phyloP scores from a whole-genome alignment of 805 yeast species.

The Jamesozyma lodderae region DNA sequence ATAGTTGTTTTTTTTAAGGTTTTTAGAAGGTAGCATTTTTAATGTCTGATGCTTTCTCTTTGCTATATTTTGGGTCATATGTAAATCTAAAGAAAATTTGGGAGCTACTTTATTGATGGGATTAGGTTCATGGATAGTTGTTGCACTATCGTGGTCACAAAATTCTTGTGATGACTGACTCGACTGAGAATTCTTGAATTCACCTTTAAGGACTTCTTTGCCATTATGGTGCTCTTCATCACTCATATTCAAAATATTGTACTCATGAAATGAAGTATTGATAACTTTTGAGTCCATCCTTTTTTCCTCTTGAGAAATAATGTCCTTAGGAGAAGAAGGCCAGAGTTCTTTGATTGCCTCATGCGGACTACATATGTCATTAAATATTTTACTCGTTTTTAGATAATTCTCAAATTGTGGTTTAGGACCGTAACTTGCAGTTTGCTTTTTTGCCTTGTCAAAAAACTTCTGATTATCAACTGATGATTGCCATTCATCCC shows the following conservation, averaged over 20 bases:
- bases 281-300: not conserved
- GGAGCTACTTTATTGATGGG: too few relatives aligned
- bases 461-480: conserved; percentile 31
- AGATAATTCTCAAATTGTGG: conserved; percentile 15
- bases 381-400: conserved; percentile 16
- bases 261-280: conserved; percentile 5
- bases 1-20: not conserved
- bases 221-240: conserved; percentile 6
- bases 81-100: conserved; percentile 14
- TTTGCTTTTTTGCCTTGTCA: conserved; percentile 21
- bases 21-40: too few relatives aligned
- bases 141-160: too few relatives aligned
- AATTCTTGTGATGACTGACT: too few relatives aligned
- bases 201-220: too few relatives aligned
- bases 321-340: conserved; percentile 18
- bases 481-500: conserved; percentile 35
- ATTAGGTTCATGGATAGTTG: too few relatives aligned
- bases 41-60: conserved; percentile 4
- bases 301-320: not conserved
- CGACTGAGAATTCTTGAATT: too few relatives aligned
- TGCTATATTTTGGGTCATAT: conserved; percentile 19
- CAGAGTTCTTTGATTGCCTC: conserved; percentile 26
- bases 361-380: conserved; percentile 27
- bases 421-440: conserved; percentile 7
- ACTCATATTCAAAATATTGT: conserved; percentile 4